phyloP scores from a whole-genome alignment of 169 alveolate genomes.

The Eimeria sp. region DNA sequence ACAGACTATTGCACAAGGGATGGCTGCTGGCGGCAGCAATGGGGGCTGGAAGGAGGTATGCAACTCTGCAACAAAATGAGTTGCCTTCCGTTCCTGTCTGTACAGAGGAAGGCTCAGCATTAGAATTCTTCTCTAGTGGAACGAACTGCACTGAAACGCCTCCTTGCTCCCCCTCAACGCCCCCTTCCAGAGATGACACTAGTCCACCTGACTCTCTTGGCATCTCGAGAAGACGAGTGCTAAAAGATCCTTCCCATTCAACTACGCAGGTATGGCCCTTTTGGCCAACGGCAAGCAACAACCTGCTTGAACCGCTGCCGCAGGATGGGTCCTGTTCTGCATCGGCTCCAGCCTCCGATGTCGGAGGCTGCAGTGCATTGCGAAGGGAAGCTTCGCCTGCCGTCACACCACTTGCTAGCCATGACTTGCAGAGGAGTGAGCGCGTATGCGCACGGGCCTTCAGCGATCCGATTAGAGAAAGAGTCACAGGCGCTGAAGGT shows the following conservation, averaged over 20 bases:
- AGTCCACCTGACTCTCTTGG: background rate
- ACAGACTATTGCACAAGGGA: conserved; percentile 69
- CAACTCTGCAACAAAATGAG: conserved; percentile 49
- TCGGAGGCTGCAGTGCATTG: background rate
- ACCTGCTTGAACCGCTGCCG: conserved; percentile 31
- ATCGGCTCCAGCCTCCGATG: background rate
- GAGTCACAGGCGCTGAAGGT: conserved; percentile 53
- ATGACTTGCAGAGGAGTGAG: conserved; percentile 37
- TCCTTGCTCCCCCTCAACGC: background rate
- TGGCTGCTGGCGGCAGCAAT: conserved; percentile 69
- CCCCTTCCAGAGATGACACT: background rate
- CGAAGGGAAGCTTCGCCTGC: conserved; percentile 57
- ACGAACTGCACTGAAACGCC: conserved; percentile 1
- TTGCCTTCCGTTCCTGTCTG: background rate
- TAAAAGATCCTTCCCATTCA: conserved; percentile 73
- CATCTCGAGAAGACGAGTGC: conserved; percentile 18
- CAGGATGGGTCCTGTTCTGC: conserved; percentile 7
- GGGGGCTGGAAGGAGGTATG: conserved; percentile 54
- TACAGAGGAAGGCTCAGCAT: background rate
- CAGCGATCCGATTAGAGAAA: conserved; percentile 7
- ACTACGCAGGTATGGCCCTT: conserved; percentile 78
- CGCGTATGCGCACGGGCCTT: conserved; percentile 16
- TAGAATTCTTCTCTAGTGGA: conserved; percentile 4
- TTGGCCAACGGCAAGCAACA: conserved; percentile 69
- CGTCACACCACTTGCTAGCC: conserved; percentile 46